phyloP scores from a whole-genome alignment of 441 rosid genomes.

The Corymbia citriodora region DNA sequence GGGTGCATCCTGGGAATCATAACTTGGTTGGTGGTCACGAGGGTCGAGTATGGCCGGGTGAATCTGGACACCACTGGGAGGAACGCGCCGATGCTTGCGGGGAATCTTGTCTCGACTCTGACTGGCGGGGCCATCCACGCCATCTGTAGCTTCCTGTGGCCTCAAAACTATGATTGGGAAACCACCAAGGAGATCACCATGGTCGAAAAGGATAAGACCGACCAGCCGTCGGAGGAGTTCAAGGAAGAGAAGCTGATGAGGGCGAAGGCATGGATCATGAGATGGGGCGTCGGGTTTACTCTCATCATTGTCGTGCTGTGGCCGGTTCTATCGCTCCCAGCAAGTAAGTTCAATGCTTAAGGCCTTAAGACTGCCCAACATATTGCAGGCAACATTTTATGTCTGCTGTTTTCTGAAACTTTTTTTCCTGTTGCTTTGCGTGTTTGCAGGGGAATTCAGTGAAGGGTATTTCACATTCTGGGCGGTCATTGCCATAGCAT shows the following conservation, averaged over 20 bases:
- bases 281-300: slow-evolving; percentile 80
- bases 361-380: background rate
- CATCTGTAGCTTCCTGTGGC: slow-evolving; percentile 51
- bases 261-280: slow-evolving; percentile 81
- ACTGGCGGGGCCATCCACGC: slow-evolving; percentile 78
- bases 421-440: background rate
- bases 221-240: slow-evolving; percentile 56
- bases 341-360: slow-evolving; percentile 36
- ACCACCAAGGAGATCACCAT: slow-evolving; percentile 72
- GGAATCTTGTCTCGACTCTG: slow-evolving; percentile 75
- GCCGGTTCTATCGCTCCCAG: slow-evolving; percentile 81
- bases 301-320: slow-evolving; percentile 60
- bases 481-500: slow-evolving; percentile 74
- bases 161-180: slow-evolving; percentile 82
- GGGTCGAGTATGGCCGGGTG: slow-evolving; percentile 53
- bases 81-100: slow-evolving; percentile 89
- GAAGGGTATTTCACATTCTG: slow-evolving; percentile 83
- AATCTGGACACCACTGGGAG: slow-evolving; percentile 71
- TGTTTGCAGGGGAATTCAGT: slow-evolving; percentile 48
- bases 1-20: slow-evolving; percentile 77
- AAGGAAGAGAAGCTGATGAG: slow-evolving; percentile 65
- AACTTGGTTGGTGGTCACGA: slow-evolving; percentile 68
- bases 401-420: background rate
- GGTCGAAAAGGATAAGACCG: slow-evolving; percentile 58
- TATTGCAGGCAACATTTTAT: background rate